Evolutionary conservation across 2,329 filamentous ascomycete genomes (phyloP).

Genomic region (Sporothrix mexicana): DNA sequence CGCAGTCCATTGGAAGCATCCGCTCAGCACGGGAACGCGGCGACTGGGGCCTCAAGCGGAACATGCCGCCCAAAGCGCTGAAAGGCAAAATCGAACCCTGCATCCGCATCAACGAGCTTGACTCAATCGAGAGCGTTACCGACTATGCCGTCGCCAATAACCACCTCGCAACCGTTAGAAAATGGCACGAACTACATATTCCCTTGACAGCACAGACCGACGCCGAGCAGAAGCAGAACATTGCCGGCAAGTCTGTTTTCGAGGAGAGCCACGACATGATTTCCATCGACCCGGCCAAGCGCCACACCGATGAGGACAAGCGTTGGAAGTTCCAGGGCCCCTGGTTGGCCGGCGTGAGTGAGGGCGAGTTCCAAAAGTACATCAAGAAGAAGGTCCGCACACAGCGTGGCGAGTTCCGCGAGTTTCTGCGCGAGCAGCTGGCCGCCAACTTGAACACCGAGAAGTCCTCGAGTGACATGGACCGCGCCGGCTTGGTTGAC

Average conservation of each 20-base stretch:
- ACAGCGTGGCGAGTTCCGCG: slow-evolving; percentile 60
- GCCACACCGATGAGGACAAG: slow-evolving; percentile 49
- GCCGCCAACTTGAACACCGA: slow-evolving; percentile 53
- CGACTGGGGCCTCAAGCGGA: slow-evolving; percentile 91
- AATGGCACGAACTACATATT: slow-evolving; percentile 83
- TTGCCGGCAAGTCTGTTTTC: slow-evolving; percentile 59
- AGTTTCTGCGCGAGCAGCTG: slow-evolving; percentile 57
- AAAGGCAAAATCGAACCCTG: slow-evolving; percentile 74
- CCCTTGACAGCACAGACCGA: slow-evolving; percentile 56
- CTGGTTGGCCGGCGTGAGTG: slow-evolving; percentile 67
- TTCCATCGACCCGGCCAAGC: slow-evolving; percentile 45
- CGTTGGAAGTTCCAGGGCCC: slow-evolving; percentile 72
- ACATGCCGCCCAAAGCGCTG: slow-evolving; percentile 78
- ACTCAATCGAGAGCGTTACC: slow-evolving; percentile 86
- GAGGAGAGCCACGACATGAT: slow-evolving; percentile 64
- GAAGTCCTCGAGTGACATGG: slow-evolving; percentile 39
- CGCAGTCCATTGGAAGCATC: slow-evolving; percentile 82
- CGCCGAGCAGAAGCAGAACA: slow-evolving; percentile 39
- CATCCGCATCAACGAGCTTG: slow-evolving; percentile 76
- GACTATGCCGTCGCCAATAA: slow-evolving; percentile 85
- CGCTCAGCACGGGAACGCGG: slow-evolving; percentile 73
- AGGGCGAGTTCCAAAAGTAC: slow-evolving; percentile 65
- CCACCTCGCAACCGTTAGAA: slow-evolving; percentile 78
- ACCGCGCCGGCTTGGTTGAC: slow-evolving; percentile 38
- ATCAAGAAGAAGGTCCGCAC: slow-evolving; percentile 60